Evolutionary conservation across 176 grass and related monocot genomes (phyloP).

Genomic region (Oryza coarctata): DNA sequence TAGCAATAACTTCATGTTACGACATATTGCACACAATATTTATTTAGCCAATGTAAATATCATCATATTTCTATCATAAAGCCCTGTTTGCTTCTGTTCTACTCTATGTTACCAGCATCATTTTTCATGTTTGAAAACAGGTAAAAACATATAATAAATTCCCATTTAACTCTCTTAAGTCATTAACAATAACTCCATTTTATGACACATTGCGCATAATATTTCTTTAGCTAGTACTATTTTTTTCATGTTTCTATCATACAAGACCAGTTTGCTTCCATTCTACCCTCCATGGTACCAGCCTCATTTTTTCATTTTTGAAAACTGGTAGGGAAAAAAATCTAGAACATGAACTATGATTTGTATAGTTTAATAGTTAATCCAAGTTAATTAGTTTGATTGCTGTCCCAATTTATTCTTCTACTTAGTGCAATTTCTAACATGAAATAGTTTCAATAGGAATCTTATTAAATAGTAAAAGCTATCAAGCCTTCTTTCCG

Average conservation of each 20-base stretch:
- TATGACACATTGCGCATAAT: not conserved
- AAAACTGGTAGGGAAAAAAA: not conserved
- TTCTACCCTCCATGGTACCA: not conserved
- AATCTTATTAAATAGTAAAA: not conserved
- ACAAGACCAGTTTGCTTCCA: not conserved
- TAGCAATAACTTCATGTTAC: not conserved
- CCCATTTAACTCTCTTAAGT: conserved; percentile 46
- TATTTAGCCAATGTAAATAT: not conserved
- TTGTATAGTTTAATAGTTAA: not conserved
- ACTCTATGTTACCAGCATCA: not conserved
- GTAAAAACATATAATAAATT: conserved; percentile 6
- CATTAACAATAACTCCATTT: not conserved
- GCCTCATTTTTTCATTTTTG: not conserved
- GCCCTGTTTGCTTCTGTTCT: conserved; percentile 23
- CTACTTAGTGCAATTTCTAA: not conserved
- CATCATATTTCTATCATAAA: not conserved
- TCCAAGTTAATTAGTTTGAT: not conserved
- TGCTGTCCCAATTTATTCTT: not conserved
- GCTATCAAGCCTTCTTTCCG: not conserved
- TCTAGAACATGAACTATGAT: not conserved
- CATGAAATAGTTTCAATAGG: not conserved
- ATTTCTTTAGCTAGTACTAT: not conserved
- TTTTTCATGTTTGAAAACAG: not conserved
- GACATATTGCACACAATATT: not conserved
- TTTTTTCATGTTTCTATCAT: not conserved